Evolutionary conservation across 2,329 filamentous ascomycete genomes (phyloP).

Genomic region (Aphanocladium album): DNA sequence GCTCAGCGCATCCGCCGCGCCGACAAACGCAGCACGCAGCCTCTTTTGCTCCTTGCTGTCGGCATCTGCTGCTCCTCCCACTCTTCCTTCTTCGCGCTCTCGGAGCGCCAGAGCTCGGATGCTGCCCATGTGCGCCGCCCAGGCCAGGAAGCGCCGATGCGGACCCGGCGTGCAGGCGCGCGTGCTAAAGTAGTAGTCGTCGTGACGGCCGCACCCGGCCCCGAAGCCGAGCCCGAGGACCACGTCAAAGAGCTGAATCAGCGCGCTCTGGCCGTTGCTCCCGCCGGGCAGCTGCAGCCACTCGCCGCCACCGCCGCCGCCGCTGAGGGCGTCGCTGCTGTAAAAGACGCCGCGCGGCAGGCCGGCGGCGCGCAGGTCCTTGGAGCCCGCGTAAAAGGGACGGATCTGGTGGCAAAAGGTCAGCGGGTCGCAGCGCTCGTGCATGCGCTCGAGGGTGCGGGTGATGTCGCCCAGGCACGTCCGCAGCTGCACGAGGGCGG

Average conservation of each 20-base stretch:
- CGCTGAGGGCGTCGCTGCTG: conserved; percentile 61
- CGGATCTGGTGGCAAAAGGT: conserved; percentile 86
- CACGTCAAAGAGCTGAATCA: conserved; percentile 90
- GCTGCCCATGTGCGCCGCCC: conserved; percentile 65
- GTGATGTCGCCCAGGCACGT: conserved; percentile 64
- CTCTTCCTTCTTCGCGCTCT: too few species aligned
- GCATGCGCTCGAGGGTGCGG: conserved; percentile 70
- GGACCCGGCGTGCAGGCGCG: conserved; percentile 84
- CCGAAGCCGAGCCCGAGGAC: conserved; percentile 59
- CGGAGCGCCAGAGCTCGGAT: conserved; percentile 62
- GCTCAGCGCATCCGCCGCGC: conserved; percentile 68
- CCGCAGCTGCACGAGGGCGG: conserved; percentile 60
- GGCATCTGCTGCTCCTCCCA: too few species aligned
- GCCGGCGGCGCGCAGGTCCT: conserved; percentile 83
- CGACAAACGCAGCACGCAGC: conserved; percentile 53
- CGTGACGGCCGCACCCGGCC: conserved; percentile 50
- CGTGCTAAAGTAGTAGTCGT: conserved; percentile 53
- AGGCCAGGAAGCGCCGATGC: conserved; percentile 71
- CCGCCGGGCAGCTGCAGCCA: conserved; percentile 82
- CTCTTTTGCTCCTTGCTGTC: conserved; percentile 20
- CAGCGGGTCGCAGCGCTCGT: conserved; percentile 75
- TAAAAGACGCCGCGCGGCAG: conserved; percentile 80
- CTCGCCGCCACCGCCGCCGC: conserved; percentile 60
- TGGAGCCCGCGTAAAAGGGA: conserved; percentile 83
- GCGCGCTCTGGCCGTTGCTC: conserved; percentile 86